phyloP scores from a whole-genome alignment of 108 stramenopile genomes.

The Seminavis robusta region DNA sequence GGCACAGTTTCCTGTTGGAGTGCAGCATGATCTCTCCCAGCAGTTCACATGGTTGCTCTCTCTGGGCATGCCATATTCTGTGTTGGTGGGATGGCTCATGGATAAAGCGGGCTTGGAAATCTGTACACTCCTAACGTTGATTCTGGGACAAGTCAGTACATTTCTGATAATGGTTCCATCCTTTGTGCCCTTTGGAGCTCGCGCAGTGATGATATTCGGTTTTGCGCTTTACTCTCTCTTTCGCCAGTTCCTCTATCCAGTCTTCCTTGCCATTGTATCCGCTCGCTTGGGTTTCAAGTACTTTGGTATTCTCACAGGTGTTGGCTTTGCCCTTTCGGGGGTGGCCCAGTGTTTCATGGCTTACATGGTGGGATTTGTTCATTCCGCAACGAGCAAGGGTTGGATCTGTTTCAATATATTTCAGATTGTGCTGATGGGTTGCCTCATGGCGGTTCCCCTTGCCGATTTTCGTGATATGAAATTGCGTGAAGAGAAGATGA shows the following conservation, averaged over 20 bases:
- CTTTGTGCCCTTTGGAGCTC: slow-evolving; percentile 4
- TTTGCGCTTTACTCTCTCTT: slow-evolving; percentile 47
- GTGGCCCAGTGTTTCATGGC: slow-evolving; percentile 26
- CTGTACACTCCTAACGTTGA: slow-evolving; percentile 25
- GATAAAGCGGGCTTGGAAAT: slow-evolving; percentile 35
- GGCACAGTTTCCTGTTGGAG: slow-evolving; percentile 1
- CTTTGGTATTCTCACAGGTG: slow-evolving; percentile 52
- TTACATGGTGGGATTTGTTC: slow-evolving; percentile 2
- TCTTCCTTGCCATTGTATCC: slow-evolving; percentile 48
- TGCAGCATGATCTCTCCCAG: slow-evolving; percentile 10
- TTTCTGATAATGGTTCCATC: slow-evolving; percentile 33
- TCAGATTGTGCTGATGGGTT: no score
- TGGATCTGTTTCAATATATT: no score
- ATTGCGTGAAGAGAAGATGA: no score
- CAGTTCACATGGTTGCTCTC: slow-evolving; percentile 39
- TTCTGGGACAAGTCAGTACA: slow-evolving; percentile 33
- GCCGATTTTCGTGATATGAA: no score
- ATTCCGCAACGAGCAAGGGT: no score
- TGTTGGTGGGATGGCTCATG: slow-evolving; percentile 37
- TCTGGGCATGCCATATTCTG: slow-evolving; percentile 31
- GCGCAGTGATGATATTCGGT: slow-evolving; percentile 14
- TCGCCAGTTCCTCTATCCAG: slow-evolving; percentile 43
- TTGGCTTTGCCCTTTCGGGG: slow-evolving; percentile 45
- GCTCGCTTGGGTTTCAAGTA: slow-evolving; percentile 55
- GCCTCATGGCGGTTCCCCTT: no score